Base-by-base conservation (phyloP, 2,329 filamentous ascomycete genomes). In the Volutella citrinella region DNA sequence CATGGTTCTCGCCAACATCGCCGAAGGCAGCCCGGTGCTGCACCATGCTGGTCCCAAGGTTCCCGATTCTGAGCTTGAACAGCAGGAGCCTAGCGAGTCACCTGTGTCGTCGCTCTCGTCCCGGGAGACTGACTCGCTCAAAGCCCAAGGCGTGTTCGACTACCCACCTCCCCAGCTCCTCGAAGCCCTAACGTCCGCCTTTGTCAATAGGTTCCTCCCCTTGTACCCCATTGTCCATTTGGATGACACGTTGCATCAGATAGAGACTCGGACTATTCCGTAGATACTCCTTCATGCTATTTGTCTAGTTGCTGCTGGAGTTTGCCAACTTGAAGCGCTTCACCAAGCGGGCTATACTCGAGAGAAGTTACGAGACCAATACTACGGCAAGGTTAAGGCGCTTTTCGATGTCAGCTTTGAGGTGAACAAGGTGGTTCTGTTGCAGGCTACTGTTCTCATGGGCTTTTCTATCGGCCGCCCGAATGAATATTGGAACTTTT, bases 371-470 rank as follows among this genome's bases (percentile, higher is more conserved):
- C 27, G 27, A 12, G 19, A 19, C 11, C 27, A 18, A 13, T 29
- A 18, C 12, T 29, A 29, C 12, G 13, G 15, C 27, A 29, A 11
- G 16, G 27, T 19, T 15, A 29, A 29, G 16, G 27, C 27, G 16
- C 27, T 29, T 19, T 29, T 29, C 16, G 27, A 29, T 25, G 15
- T n/a, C 13, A 22, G 30, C 30, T 32, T 15, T 11, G 19, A 23
- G 10, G 14, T 11, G 5, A 19, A 34, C 19, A 29, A 30, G 17
- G 26, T 35, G 13, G 22, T 35, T 21, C 13, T 28, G 33, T 18
- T 30, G 10, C 27, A 30, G 17, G n/a, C 20, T 10, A 17, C 27
- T 6, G 26, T 25, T 4, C 6, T 35, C 11, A 12, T 35, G 12
- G 24, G n/a, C 11, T 35, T 30, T 14, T 35, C 20, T 20, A 21